These are phyloP conservation scores for Rhodomyrtus psidioides DNA, from an alignment of 441 rosid species.

Conservation along the genomic window DNA sequence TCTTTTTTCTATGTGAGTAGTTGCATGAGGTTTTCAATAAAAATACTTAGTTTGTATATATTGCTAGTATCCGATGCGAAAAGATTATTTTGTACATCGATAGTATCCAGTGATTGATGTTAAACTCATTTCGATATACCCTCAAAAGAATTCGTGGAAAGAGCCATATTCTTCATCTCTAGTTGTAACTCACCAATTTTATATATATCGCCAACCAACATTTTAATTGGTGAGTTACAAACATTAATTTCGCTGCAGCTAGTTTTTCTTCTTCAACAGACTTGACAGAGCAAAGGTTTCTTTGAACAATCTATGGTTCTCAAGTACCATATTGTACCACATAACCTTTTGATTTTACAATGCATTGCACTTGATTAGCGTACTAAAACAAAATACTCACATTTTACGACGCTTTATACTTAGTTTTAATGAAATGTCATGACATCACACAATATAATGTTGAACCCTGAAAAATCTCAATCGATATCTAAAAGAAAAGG, in stretches of 20 bases:
- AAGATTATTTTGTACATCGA: neutral
- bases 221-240: neutral
- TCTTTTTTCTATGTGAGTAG: neutral
- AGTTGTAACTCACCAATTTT: no score
- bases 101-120: neutral
- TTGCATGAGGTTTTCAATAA: neutral
- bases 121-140: neutral
- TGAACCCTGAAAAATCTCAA: no score
- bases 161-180: no score
- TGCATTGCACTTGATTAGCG: no score
- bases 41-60: neutral
- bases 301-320: neutral
- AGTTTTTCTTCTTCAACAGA: neutral
- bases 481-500: neutral
- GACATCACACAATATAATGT: no score
- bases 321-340: no score
- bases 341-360: no score
- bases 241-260: neutral
- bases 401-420: no score
- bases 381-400: no score
- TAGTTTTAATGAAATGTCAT: no score
- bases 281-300: neutral
- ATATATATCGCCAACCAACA: no score
- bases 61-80: neutral
- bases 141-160: neutral